Conservation (phyloP, 176 grass and related monocot genomes). For the Eragrostis nindensis region DNA sequence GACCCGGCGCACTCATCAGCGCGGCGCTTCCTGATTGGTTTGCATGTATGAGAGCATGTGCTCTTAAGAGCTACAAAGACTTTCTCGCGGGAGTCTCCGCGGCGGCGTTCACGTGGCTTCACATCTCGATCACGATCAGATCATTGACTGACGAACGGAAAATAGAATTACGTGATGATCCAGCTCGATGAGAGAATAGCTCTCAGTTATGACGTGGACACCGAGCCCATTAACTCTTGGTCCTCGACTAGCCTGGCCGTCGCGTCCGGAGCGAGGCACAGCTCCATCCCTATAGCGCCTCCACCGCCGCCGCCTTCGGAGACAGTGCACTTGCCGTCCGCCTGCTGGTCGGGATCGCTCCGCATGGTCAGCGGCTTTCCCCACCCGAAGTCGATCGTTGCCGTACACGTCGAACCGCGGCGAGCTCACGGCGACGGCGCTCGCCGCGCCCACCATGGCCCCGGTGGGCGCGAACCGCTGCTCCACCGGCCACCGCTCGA, state of each 20-base stretch:
- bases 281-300: background rate
- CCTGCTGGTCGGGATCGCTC: slow-evolving; percentile 31
- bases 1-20: too few relatives aligned
- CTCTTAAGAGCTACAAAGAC: too few relatives aligned
- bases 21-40: too few relatives aligned
- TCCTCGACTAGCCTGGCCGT: background rate
- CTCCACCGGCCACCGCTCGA: background rate
- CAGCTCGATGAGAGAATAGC: too few relatives aligned
- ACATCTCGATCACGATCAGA: too few relatives aligned
- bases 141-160: too few relatives aligned
- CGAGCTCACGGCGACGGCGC: slow-evolving; percentile 1
- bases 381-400: slow-evolving; percentile 48
- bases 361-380: slow-evolving; percentile 30
- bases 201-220: background rate
- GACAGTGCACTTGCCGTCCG: slow-evolving; percentile 8
- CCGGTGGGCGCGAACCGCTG: background rate
- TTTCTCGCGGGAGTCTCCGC: too few relatives aligned
- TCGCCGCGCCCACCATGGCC: background rate
- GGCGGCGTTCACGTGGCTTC: too few relatives aligned
- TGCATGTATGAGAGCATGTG: too few relatives aligned
- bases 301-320: background rate
- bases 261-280: background rate
- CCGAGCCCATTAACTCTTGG: background rate
- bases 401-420: slow-evolving; percentile 35
- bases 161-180: too few relatives aligned